phyloP scores from a whole-genome alignment of 495 filamentous ascomycete species.

The Usnea hakonensis region DNA sequence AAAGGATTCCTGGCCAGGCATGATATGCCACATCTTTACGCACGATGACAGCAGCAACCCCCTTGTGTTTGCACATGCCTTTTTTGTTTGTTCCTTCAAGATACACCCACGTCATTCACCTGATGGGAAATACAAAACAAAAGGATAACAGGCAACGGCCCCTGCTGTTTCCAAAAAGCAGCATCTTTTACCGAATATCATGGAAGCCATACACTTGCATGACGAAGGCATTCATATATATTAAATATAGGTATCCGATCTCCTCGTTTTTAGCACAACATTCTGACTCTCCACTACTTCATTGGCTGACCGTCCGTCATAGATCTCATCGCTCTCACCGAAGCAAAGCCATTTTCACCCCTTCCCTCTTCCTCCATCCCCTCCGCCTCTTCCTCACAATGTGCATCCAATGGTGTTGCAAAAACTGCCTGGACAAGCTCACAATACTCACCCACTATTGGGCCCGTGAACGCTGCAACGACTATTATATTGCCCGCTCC shows the following conservation, averaged over 20 bases:
- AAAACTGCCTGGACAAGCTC: neutral
- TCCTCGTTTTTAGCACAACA: neutral
- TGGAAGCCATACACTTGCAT: neutral
- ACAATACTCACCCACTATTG: neutral
- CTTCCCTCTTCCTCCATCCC: neutral
- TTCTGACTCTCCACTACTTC: neutral
- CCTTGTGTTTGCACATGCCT: neutral
- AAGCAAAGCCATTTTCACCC: neutral
- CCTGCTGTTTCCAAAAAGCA: neutral
- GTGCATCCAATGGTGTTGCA: conserved; percentile 1
- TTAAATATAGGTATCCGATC: neutral
- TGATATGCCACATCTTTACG: neutral
- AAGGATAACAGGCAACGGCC: neutral
- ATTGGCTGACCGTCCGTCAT: neutral
- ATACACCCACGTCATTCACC: neutral
- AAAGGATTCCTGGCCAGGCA: neutral
- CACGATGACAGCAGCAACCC: neutral
- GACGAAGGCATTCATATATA: neutral
- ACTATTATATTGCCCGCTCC: neutral
- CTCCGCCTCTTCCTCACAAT: neutral
- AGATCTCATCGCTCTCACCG: neutral
- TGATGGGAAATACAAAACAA: neutral
- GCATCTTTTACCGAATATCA: neutral
- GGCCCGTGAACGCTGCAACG: neutral
- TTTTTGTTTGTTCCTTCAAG: neutral